Evolutionary conservation across 1,284 basidiomycete species (phyloP), one percentile per base, ranked within the genome.

Genomic region (Malassezia caprae): DNA sequence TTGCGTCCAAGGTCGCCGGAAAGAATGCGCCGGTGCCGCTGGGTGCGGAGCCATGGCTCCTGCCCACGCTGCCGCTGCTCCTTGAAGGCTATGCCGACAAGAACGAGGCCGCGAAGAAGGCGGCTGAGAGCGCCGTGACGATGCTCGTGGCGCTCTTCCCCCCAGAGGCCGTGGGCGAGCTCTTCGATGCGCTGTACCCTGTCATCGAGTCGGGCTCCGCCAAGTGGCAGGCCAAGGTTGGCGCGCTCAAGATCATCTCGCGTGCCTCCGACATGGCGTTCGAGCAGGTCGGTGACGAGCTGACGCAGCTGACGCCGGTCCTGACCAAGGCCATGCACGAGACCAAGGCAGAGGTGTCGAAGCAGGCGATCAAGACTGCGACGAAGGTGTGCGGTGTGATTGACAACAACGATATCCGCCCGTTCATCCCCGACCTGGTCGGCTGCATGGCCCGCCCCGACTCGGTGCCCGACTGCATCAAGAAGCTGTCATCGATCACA

Each of bases 181-280:
- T 90, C 15, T 86, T 93, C 72, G 80, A 82, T 45, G 76, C 78
- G 4, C 80, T 96, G 27, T 84, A 86, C 73, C 78, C 78, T 32
- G 82, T 87, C 53, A 77, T 96, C 28, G 85, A 88, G 50, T 82
- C 81, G 50, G 64, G 71, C 49, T 69, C 68, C 51, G 88, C 87
- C 51, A 96, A 96, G 77, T 98, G 93, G 93, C 83, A 86, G 67
- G 84, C 86, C 59, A 96, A 98, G 80, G 86, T 93, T 13, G 90
- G 88, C n/a, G 88, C 85, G 1, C 78, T 96, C 48, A 91, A 96
- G 73, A 62, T 76, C 15, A 61, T 78, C 41, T 78, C 77, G 45
- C 84, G 90, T 61, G 84, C 87, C 45, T 78, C 79, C 64, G 78
- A 79, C 40, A 79, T 81, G 11, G 82, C 87, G 17, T 83, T 82